A percentile compares a stretch with the other conserved stretches of the same genome.
These are phyloP conservation scores for Yamadazyma aaseri DNA, from an alignment of 1,139 yeast species.

Conservation along the genomic window DNA sequence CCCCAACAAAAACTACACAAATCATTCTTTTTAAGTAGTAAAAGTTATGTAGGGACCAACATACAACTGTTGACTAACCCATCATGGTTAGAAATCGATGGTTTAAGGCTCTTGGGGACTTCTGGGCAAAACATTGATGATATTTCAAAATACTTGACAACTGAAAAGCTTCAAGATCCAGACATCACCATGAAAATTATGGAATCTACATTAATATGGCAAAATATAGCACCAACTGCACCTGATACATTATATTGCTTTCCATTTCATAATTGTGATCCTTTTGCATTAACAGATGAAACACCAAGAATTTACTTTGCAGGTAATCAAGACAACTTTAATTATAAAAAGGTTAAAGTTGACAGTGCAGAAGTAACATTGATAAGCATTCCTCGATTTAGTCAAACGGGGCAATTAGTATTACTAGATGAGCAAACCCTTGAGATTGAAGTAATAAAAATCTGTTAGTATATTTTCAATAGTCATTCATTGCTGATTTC, in stretches of 20 bases:
- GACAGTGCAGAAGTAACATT: constrained; percentile 41
- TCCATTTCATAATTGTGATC: constrained; percentile 80
- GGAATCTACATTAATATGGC: constrained; percentile 76
- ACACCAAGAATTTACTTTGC: constrained; percentile 85
- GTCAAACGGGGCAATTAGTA: constrained; percentile 64
- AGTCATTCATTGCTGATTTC: too few relatives aligned
- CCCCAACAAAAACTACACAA: constrained; percentile 91
- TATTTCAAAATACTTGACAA: constrained; percentile 59
- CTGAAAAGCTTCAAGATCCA: constrained; percentile 19
- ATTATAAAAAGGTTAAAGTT: constrained; percentile 29
- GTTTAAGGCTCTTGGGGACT: constrained; percentile 62
- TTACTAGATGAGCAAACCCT: constrained; percentile 61
- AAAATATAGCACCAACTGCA: constrained; percentile 87
- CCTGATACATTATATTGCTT: constrained; percentile 94
- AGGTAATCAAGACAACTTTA: constrained; percentile 75
- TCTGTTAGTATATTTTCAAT: constrained; percentile 7
- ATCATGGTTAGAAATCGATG: constrained; percentile 56
- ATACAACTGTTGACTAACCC: constrained; percentile 71
- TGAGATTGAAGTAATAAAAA: constrained; percentile 45
- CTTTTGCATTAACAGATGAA: constrained; percentile 64
- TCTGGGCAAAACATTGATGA: constrained; percentile 87
- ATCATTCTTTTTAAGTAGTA: constrained; percentile 59
- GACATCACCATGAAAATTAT: constrained; percentile 48
- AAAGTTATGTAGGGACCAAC: constrained; percentile 39
- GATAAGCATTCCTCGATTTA: constrained; percentile 72